phyloP scores from a whole-genome alignment of 192 early-diverging fungal genomes.

The Piromyces finnis region DNA sequence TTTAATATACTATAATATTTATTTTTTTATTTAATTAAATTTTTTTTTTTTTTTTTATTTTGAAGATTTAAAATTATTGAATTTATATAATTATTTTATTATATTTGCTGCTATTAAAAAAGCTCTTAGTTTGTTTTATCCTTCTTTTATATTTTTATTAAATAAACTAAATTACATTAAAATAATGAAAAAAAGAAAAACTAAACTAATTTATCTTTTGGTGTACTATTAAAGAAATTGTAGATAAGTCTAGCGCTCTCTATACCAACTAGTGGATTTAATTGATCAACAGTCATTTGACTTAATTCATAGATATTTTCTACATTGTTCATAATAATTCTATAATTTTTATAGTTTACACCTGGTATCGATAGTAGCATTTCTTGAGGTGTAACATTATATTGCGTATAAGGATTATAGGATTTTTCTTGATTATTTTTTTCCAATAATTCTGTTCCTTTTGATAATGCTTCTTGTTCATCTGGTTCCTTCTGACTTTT shows the following conservation, averaged over 20 bases:
- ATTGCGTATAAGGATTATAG: neutral
- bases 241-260: slow-evolving; percentile 31
- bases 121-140: too few relatives aligned
- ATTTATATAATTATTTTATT: too few relatives aligned
- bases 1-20: too few relatives aligned
- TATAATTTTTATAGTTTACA: slow-evolving; percentile 64
- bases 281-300: slow-evolving; percentile 16
- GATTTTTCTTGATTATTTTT: slow-evolving; percentile 31
- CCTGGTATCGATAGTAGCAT: slow-evolving; percentile 74
- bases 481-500: slow-evolving; percentile 61
- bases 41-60: too few relatives aligned
- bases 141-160: too few relatives aligned
- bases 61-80: too few relatives aligned
- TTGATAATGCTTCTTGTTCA: slow-evolving; percentile 34
- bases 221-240: neutral
- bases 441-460: slow-evolving; percentile 47
- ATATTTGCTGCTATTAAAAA: too few relatives aligned
- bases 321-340: slow-evolving; percentile 46
- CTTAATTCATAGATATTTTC: slow-evolving; percentile 44
- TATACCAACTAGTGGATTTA: slow-evolving; percentile 35
- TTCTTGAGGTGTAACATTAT: slow-evolving; percentile 50
- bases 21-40: too few relatives aligned
- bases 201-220: slow-evolving; percentile 3
- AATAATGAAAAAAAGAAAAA: too few relatives aligned
- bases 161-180: too few relatives aligned